Evolutionary conservation across 2,329 filamentous ascomycete genomes (phyloP), one percentile per base, ranked within the genome.

Genomic region (Ilyonectria mors-panacis): DNA sequence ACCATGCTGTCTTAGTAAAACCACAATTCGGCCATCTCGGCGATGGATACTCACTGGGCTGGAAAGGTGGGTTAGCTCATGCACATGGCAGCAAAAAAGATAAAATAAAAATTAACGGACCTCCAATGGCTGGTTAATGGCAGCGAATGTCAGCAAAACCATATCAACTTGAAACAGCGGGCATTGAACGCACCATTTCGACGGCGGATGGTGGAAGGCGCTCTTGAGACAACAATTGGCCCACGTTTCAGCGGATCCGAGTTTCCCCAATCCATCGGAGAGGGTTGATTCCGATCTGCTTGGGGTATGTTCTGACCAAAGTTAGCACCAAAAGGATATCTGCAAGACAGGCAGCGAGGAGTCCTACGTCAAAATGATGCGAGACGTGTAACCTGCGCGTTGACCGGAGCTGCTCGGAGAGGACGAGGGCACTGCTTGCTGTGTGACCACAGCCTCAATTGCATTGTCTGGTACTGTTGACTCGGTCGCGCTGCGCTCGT

Each of bases 201-300:
- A 78, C 90, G 89, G 62, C 93, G 87, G 74, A 97, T 93, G 6
- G 94, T 96, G 61, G 89, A 91, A 33, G 90, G 84, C 67, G 89
- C 88, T 74, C 94, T 88, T 28, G 92, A 96, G 48, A 97, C 95
- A 58, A 97, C 92, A 56, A 98, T 93, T 5, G 95, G 95, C 2
- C 95, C 96, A 81, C 95, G 89, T 75, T 90, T 85, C 65, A 86
- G 81, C 44, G 93, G 90, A 78, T 97, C 93, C 61, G 88, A 83
- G 62, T 94, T 89, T 57, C 95, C 95, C 95, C 95, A 98, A 73
- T 93, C 87, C 86, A 98, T 90, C 23, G 91, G 58, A 98, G 84
- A n/a, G 95, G 95, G 71, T 97, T 93, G 81, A 98, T 95, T 69
- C 95, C 95, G 72, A 93, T 94, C 82, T 98, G 95, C 74, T 94